Base-by-base conservation (phyloP, 768 basidiomycete species). In the Xanthoconium stramineum region DNA sequence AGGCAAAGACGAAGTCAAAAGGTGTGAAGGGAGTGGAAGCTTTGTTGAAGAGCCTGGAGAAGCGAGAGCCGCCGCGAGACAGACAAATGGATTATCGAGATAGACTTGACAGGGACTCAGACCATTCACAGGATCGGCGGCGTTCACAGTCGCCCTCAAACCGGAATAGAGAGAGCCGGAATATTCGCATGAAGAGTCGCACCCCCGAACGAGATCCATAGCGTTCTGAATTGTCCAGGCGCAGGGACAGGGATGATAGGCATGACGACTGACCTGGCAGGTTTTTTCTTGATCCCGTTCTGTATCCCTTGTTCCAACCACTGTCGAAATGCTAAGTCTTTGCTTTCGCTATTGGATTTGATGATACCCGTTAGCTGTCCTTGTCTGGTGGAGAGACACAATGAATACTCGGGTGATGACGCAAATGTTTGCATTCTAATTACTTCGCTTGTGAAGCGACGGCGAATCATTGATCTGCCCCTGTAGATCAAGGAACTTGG, bases 1-100 rank as follows among this genome's bases (percentile, higher is more conserved):
- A 85, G 61, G 65, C 63, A 28, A 67, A 71, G 56, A 66, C 57
- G 30, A 86, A 84, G 63, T 87, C 86, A 17, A 82, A 80, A 13
- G 87, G 80, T 0, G 65, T 87, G 65, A 80, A 75, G 61, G 88
- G 79, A 17, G 88, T 89, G 6, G 85, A 91, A 67, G 80, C 79
- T n/a, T 63, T 91, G 52, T 69, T 91, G 58, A 81, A 69, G 58
- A 79, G 73, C 42, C 69, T 88, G 46, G 72, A 13, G 36, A 55
- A 28, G 47, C 53, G 42, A 49, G 59, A 57, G 53, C 32, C 69
- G 35, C 65, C 73, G n/a, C 65, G 46, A 13, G 69, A 65, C 42
- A 57, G 56, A 12, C 43, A 28, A 29, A 39, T 29, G 48, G 47
- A 58, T 10, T 5, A 56, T 24, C 55, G 50, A 45, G 60, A 56